Percentiles rank a stretch among this genome's conserved stretches.
phyloP scores from a whole-genome alignment of 1,139 yeast genomes.

The Candida labiduridarum region DNA sequence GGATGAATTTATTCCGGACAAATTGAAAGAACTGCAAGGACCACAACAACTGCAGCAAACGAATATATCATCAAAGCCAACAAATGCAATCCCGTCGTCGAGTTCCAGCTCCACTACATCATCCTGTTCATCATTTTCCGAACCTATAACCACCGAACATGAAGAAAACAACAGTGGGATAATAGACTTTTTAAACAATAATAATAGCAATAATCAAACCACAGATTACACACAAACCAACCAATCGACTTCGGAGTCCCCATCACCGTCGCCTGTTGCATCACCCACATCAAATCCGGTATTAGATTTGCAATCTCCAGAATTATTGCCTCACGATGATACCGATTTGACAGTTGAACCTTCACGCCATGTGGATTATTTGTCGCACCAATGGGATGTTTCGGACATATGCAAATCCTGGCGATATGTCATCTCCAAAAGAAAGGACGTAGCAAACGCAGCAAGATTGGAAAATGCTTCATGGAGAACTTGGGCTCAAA shows the following conservation, averaged over 20 bases:
- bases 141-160: conserved; percentile 1
- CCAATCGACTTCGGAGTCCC: conserved; percentile 8
- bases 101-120: conserved; percentile 2
- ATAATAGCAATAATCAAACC: not conserved
- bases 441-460: conserved; percentile 72
- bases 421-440: conserved; percentile 84
- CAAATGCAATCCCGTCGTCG: conserved; percentile 7
- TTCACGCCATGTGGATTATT: conserved; percentile 86
- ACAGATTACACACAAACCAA: conserved; percentile 5
- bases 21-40: conserved; percentile 12
- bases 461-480: conserved; percentile 77
- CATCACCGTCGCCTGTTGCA: conserved; percentile 18
- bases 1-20: conserved; percentile 62
- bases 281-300: conserved; percentile 13
- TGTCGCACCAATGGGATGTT: conserved; percentile 95
- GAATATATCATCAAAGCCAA: not conserved
- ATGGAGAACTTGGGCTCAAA: conserved; percentile 90
- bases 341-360: conserved; percentile 81
- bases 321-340: conserved; percentile 75
- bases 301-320: conserved; percentile 31
- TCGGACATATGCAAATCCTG: conserved; percentile 90
- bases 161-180: conserved; percentile 2
- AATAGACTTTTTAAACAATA: not conserved
- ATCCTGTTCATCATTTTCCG: conserved; percentile 2
- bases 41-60: not conserved